phyloP scores from a whole-genome alignment of 176 grass and related monocot species.

The Carex parvula region DNA sequence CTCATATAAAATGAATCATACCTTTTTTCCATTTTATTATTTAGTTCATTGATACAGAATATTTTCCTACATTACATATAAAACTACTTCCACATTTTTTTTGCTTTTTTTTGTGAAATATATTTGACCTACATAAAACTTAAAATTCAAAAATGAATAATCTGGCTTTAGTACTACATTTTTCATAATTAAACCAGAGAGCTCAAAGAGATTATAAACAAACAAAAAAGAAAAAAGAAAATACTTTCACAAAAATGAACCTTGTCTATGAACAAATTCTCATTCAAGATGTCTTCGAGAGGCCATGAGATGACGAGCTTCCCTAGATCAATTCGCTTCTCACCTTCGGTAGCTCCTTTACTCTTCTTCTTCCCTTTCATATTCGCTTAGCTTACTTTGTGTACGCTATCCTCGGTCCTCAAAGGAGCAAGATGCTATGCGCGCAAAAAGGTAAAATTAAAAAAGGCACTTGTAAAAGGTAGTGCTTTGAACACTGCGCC shows the following conservation, averaged over 20 bases:
- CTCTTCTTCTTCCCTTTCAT: constrained; percentile 1
- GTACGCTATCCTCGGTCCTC: constrained; percentile 8
- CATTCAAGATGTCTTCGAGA: constrained; percentile 48
- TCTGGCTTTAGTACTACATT: too few relatives aligned
- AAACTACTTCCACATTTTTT: neutral
- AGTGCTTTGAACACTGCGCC: neutral
- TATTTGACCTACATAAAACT: neutral
- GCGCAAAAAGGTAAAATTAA: neutral
- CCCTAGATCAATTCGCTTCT: constrained; percentile 36
- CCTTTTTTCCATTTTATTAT: too few relatives aligned
- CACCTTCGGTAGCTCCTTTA: constrained; percentile 14
- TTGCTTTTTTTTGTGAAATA: neutral
- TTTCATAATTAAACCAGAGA: too few relatives aligned
- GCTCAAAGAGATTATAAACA: neutral
- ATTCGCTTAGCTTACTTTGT: constrained; percentile 38
- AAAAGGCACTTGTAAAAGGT: neutral
- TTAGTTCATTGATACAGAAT: too few relatives aligned
- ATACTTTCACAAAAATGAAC: constrained; percentile 4
- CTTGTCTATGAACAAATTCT: constrained; percentile 62
- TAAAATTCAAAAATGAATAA: too few relatives aligned
- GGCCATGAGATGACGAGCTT: constrained; percentile 52
- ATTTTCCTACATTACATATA: too few relatives aligned
- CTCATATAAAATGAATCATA: too few relatives aligned
- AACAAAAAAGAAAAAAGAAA: neutral
- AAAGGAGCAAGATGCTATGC: neutral